Percentiles rank a stretch among this genome's conserved stretches.
phyloP scores from a whole-genome alignment of 257 asterid genomes.

The Solanum tarapatanum region DNA sequence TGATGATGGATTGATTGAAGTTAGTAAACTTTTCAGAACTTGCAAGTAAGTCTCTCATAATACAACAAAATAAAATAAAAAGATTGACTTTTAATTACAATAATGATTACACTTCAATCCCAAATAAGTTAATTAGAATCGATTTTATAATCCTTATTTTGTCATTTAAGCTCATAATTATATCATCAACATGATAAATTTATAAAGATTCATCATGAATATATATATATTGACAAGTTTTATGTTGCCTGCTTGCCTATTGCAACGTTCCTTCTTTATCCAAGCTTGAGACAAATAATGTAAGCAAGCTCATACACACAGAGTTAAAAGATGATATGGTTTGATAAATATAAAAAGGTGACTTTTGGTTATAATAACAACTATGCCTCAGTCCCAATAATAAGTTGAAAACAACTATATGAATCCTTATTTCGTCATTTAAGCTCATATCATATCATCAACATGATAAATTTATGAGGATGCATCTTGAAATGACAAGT shows the following conservation, averaged over 20 bases:
- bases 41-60: slow-evolving; percentile 53
- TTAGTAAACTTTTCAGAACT: slow-evolving; percentile 46
- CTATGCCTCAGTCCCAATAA: too few species aligned
- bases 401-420: not conserved
- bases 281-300: not conserved
- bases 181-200: not conserved
- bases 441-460: not conserved
- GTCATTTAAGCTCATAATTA: not conserved
- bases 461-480: not conserved
- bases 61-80: not conserved
- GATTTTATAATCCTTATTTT: not conserved
- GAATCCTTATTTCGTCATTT: not conserved
- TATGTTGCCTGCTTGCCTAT: accelerated
- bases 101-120: not conserved
- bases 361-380: not conserved
- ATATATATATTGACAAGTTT: not conserved
- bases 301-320: accelerated
- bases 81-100: not conserved
- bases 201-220: too few species aligned
- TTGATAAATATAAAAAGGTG: not conserved
- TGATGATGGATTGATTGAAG: slow-evolving; percentile 26
- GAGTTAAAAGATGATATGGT: not conserved
- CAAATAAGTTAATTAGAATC: not conserved
- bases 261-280: not conserved
- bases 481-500: not conserved